These are phyloP conservation scores for Hydnomerulius pinastri DNA, from an alignment of 768 basidiomycete species.

Conservation along the genomic window DNA sequence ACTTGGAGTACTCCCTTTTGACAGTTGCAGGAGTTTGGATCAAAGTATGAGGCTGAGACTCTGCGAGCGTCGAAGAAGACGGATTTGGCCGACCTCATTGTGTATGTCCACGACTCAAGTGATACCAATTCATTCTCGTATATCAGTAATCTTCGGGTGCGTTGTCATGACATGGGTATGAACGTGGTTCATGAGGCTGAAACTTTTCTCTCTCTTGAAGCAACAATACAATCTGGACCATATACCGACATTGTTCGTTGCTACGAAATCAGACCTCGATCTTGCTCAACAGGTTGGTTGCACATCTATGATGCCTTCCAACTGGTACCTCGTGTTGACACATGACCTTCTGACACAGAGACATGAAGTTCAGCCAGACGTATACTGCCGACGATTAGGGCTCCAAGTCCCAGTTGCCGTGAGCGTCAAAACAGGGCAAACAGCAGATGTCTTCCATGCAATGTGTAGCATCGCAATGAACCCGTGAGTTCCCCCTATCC, in stretches of 20 bases:
- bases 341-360: slow-evolving; percentile 52
- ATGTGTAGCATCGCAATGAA: slow-evolving; percentile 84
- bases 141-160: slow-evolving; percentile 91
- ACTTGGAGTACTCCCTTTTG: too few relatives aligned
- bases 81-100: slow-evolving; percentile 90
- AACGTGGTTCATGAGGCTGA: slow-evolving; percentile 18
- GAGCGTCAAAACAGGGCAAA: slow-evolving; percentile 83
- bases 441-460: slow-evolving; percentile 84
- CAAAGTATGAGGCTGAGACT: slow-evolving; percentile 90
- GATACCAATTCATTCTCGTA: slow-evolving; percentile 99
- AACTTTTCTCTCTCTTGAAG: slow-evolving; percentile 48
- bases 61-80: slow-evolving; percentile 88
- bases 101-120: slow-evolving; percentile 96
- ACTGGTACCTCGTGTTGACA: slow-evolving; percentile 1
- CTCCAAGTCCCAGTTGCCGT: slow-evolving; percentile 96
- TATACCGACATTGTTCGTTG: slow-evolving; percentile 94
- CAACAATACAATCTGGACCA: slow-evolving; percentile 97
- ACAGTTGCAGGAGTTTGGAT: slow-evolving; percentile 96
- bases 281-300: slow-evolving; percentile 83
- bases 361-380: slow-evolving; percentile 98
- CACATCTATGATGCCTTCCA: background rate
- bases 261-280: slow-evolving; percentile 98
- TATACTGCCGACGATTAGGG: slow-evolving; percentile 86
- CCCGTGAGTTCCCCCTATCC: slow-evolving; percentile 63
- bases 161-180: slow-evolving; percentile 23